Conservation (phyloP, 1,139 yeast genomes). For the Taphrina deformans region DNA sequence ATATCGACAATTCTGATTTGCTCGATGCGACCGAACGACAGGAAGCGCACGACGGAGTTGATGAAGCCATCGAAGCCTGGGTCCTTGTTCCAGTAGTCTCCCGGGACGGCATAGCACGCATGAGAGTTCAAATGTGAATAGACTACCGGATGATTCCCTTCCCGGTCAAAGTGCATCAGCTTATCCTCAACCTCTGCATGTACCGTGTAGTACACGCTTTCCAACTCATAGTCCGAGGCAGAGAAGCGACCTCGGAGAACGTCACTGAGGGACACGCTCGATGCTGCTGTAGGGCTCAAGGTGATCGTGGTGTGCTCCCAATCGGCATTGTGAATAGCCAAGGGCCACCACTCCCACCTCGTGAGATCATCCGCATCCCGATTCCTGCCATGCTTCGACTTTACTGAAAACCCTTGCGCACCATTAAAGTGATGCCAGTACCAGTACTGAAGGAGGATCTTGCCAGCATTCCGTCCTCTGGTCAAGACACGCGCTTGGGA, state of each 20-base stretch:
- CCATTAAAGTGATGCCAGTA: constrained; percentile 23
- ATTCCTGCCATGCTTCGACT: not conserved
- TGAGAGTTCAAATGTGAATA: constrained; percentile 18
- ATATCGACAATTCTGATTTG: constrained; percentile 19
- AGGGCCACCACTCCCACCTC: constrained; percentile 25
- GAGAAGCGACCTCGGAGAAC: not conserved
- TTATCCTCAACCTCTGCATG: constrained; percentile 23
- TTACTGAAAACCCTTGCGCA: constrained; percentile 18
- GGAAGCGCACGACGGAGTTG: constrained; percentile 8
- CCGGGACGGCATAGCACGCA: constrained; percentile 20
- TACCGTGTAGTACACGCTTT: constrained; percentile 17
- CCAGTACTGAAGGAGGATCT: constrained; percentile 19
- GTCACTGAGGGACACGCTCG: not conserved
- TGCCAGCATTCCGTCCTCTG: constrained; percentile 10
- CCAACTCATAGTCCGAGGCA: constrained; percentile 4
- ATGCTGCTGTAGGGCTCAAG: not conserved
- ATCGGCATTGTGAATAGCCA: constrained; percentile 21
- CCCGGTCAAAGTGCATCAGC: not conserved
- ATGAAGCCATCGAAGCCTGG: constrained; percentile 20
- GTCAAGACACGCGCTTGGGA: constrained; percentile 18
- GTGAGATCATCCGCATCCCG: constrained; percentile 16
- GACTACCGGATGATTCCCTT: constrained; percentile 10
- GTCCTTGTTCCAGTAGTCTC: constrained; percentile 23
- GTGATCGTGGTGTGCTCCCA: constrained; percentile 24
- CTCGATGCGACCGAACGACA: constrained; percentile 10